Evolutionary conservation across 2,329 filamentous ascomycete species (phyloP).

Genomic region (Cladosporium sp.): DNA sequence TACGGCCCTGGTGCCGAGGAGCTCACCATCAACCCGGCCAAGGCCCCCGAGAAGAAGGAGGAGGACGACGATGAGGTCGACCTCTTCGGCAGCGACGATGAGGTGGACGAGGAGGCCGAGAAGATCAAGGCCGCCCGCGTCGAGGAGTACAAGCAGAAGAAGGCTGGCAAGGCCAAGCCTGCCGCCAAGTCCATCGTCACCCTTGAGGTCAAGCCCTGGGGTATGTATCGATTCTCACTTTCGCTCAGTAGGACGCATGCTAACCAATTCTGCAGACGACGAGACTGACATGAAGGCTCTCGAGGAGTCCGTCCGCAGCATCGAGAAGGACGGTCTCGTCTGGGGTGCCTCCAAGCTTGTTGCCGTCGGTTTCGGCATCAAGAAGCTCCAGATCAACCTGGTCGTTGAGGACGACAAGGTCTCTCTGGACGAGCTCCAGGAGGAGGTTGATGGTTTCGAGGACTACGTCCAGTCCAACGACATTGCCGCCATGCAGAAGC

Average conservation of each 20-base stretch:
- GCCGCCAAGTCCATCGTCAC: slow-evolving; percentile 95
- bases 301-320: slow-evolving; percentile 71
- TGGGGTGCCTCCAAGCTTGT: slow-evolving; percentile 92
- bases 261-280: slow-evolving; percentile 52
- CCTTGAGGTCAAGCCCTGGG: slow-evolving; percentile 97
- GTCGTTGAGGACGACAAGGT: slow-evolving; percentile 97
- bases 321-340: slow-evolving; percentile 88
- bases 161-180: slow-evolving; percentile 85
- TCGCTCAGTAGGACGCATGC: background rate
- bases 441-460: slow-evolving; percentile 78
- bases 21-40: slow-evolving; percentile 76
- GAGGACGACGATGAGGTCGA: slow-evolving; percentile 80
- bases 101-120: slow-evolving; percentile 85
- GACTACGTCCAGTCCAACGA: slow-evolving; percentile 96
- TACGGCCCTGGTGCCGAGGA: slow-evolving; percentile 82
- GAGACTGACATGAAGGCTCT: slow-evolving; percentile 86
- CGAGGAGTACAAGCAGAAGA: slow-evolving; percentile 93
- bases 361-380: slow-evolving; percentile 92
- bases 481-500: slow-evolving; percentile 84
- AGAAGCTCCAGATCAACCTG: slow-evolving; percentile 98
- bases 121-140: slow-evolving; percentile 82
- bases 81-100: slow-evolving; percentile 87
- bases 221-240: slow-evolving; percentile 49
- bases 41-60: slow-evolving; percentile 60
- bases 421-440: slow-evolving; percentile 78